These are phyloP conservation scores for Escovopsis sp. DNA, from an alignment of 2,329 filamentous ascomycete species.

Conservation along the genomic window DNA sequence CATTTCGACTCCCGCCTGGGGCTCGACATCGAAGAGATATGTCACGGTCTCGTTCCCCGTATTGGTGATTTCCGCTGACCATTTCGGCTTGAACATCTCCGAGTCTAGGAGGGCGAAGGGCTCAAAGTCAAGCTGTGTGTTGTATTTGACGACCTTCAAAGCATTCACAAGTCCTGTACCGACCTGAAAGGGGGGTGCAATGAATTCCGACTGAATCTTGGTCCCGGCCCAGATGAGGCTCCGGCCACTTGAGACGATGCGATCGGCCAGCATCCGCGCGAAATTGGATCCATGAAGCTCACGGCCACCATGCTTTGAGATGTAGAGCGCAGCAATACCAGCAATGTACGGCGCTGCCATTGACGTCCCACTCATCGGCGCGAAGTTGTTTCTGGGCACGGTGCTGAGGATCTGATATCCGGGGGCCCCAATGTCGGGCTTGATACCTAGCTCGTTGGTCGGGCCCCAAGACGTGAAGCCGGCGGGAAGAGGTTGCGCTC, in stretches of 20 bases:
- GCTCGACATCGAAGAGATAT: slow-evolving; percentile 27
- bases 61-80: slow-evolving; percentile 29
- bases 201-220: slow-evolving; percentile 10
- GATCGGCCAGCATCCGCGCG: slow-evolving; percentile 18
- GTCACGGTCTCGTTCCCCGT: slow-evolving; percentile 21
- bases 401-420: slow-evolving; percentile 37
- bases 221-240: slow-evolving; percentile 18
- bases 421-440: slow-evolving; percentile 35
- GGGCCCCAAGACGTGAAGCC: slow-evolving; percentile 37
- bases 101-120: slow-evolving; percentile 36
- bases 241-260: slow-evolving; percentile 20
- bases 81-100: slow-evolving; percentile 22
- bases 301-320: slow-evolving; percentile 27
- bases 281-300: slow-evolving; percentile 21
- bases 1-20: slow-evolving; percentile 24
- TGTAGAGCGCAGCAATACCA: slow-evolving; percentile 33
- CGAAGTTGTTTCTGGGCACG: slow-evolving; percentile 27
- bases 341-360: slow-evolving; percentile 42
- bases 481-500: slow-evolving; percentile 21
- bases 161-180: slow-evolving; percentile 34
- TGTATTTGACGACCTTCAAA: slow-evolving; percentile 25
- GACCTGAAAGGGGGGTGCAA: slow-evolving; percentile 23
- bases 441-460: slow-evolving; percentile 34
- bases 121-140: slow-evolving; percentile 21
- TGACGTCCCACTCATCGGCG: slow-evolving; percentile 36